Evolutionary conservation across 2,329 filamentous ascomycete species (phyloP).

Genomic region (Hortaea sp.): DNA sequence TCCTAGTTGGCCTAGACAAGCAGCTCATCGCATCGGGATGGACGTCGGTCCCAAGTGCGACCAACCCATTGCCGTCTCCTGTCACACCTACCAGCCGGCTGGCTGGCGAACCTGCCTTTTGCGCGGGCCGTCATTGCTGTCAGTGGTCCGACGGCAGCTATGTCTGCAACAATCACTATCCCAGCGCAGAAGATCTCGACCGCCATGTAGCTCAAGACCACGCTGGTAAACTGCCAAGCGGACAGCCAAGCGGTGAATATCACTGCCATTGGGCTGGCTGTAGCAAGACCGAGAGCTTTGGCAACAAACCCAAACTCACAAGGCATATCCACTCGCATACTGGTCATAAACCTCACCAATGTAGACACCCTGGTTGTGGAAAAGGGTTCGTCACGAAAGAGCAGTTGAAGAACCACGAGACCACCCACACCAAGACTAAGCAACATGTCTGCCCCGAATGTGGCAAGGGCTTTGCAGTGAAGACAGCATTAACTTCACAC

Average conservation of each 20-base stretch:
- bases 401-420: conserved; percentile 56
- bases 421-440: conserved; percentile 56
- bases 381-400: conserved; percentile 56
- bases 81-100: conserved; percentile 7
- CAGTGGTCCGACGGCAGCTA: conserved; percentile 16
- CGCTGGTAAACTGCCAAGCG: conserved; percentile 3
- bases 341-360: conserved; percentile 38
- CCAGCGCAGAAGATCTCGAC: conserved; percentile 9
- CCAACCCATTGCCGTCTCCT: neutral
- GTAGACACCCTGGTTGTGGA: conserved; percentile 46
- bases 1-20: no score
- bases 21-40: neutral
- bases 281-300: conserved; percentile 44
- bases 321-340: conserved; percentile 57
- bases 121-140: conserved; percentile 19
- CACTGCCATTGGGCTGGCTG: conserved; percentile 44
- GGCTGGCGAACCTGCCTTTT: conserved; percentile 16
- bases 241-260: conserved; percentile 12
- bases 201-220: conserved; percentile 7
- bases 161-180: conserved; percentile 11
- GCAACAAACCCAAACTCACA: conserved; percentile 53
- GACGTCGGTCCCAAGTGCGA: neutral
- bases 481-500: conserved; percentile 49
- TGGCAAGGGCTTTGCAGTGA: conserved; percentile 53
- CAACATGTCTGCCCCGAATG: conserved; percentile 46